Evolutionary conservation across 2,329 filamentous ascomycete species (phyloP).

Genomic region (Microsporum ferrugineum): DNA sequence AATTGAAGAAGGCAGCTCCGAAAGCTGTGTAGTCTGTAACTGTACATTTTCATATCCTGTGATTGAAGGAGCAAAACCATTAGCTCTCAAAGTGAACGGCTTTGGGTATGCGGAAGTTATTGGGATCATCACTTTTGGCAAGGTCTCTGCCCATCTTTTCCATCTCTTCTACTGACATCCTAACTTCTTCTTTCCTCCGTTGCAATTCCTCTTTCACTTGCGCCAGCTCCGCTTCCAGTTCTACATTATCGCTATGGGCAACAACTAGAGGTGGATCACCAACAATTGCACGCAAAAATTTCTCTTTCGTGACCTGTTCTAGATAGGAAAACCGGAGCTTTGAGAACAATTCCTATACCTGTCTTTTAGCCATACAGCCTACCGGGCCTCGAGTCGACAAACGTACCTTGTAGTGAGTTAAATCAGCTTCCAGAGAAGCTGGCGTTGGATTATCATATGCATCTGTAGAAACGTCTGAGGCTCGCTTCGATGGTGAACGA

Average conservation of each 20-base stretch:
- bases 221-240: constrained; percentile 58
- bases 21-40: constrained; percentile 41
- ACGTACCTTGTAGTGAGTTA: constrained; percentile 67
- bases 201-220: constrained; percentile 66
- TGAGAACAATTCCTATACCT: constrained; percentile 64
- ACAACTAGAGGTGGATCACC: constrained; percentile 82
- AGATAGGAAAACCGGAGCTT: constrained; percentile 96
- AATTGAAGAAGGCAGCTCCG: constrained; percentile 42
- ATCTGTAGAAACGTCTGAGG: constrained; percentile 60
- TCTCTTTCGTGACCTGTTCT: constrained; percentile 97
- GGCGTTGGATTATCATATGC: constrained; percentile 59
- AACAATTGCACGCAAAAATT: constrained; percentile 86
- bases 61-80: background rate
- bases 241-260: constrained; percentile 67
- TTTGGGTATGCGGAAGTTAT: constrained; percentile 6
- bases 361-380: background rate
- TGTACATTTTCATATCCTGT: constrained; percentile 45
- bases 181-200: constrained; percentile 66
- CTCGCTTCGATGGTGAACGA: constrained; percentile 40
- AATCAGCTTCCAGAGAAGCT: constrained; percentile 66
- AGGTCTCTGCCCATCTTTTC: constrained; percentile 57
- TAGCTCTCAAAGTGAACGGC: background rate
- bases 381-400: background rate
- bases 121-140: constrained; percentile 39
- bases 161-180: constrained; percentile 59